Conservation (phyloP, 139 green algal species). For the Micromonas pusilla region DNA sequence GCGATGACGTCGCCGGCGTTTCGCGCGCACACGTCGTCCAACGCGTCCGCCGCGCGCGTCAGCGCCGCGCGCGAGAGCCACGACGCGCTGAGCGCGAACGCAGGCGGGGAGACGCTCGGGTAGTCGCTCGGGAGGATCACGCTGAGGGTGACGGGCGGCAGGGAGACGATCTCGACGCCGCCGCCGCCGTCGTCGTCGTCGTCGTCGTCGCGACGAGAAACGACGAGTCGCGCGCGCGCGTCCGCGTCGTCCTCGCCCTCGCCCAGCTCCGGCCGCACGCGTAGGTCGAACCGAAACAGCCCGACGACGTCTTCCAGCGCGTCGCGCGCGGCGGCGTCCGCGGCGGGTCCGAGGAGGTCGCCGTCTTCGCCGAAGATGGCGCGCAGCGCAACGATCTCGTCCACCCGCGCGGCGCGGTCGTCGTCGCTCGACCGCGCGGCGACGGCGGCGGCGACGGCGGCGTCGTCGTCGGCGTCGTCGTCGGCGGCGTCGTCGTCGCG, state of each 20-base stretch:
- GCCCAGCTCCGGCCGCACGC: neutral
- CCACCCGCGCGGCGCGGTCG: slow-evolving; percentile 56
- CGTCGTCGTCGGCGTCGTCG: neutral
- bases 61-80: slow-evolving; percentile 5
- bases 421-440: slow-evolving; percentile 30
- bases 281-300: neutral
- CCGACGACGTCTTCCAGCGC: neutral
- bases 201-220: too few species aligned
- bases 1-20: neutral
- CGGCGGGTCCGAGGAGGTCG: slow-evolving; percentile 13
- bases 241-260: too few species aligned
- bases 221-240: neutral
- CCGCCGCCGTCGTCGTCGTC: neutral
- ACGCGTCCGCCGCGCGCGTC: neutral
- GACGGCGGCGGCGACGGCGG: too few species aligned
- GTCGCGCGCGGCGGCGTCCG: neutral
- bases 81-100: neutral
- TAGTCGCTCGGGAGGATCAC: slow-evolving; percentile 13
- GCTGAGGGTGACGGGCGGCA: neutral
- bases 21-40: slow-evolving; percentile 8
- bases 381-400: slow-evolving; percentile 57
- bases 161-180: neutral
- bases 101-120: neutral
- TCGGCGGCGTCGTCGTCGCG: slow-evolving; percentile 2
- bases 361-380: slow-evolving; percentile 50